Evolutionary conservation across 768 basidiomycete genomes (phyloP).

Genomic region (Grammothele lineata): DNA sequence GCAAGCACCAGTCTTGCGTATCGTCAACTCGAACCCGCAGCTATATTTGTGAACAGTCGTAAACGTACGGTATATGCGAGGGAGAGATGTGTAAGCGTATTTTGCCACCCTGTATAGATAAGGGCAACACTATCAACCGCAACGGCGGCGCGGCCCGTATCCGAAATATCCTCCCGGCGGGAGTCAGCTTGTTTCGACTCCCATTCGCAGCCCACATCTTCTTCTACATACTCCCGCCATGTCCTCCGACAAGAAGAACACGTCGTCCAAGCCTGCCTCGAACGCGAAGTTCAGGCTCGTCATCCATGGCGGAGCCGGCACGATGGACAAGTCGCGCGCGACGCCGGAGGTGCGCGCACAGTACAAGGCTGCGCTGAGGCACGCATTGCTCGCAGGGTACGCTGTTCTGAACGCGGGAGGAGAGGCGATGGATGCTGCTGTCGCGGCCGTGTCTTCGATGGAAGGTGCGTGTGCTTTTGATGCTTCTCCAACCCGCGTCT

Average conservation of each 20-base stretch:
- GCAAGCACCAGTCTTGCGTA: too few relatives aligned
- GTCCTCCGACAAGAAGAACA: neutral
- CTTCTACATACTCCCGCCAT: neutral
- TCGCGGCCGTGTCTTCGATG: constrained; percentile 67
- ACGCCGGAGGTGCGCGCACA: constrained; percentile 56
- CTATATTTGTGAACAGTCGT: too few relatives aligned
- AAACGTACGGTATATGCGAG: too few relatives aligned
- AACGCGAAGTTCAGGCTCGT: constrained; percentile 41
- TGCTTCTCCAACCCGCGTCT: too few relatives aligned
- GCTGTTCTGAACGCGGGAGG: constrained; percentile 60
- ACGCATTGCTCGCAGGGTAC: constrained; percentile 60
- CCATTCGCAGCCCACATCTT: too few relatives aligned
- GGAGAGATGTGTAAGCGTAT: too few relatives aligned
- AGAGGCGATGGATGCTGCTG: constrained; percentile 79
- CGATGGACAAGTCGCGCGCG: constrained; percentile 51
- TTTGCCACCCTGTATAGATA: too few relatives aligned
- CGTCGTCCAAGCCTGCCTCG: neutral
- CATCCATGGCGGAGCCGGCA: constrained; percentile 80
- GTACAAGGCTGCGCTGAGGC: constrained; percentile 52
- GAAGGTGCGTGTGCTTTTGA: constrained; percentile 51
- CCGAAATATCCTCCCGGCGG: too few relatives aligned
- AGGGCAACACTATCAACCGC: too few relatives aligned
- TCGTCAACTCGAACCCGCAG: too few relatives aligned
- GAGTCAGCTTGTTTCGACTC: too few relatives aligned
- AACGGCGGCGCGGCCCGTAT: too few relatives aligned